These are phyloP conservation scores for Cladosporium sp. DNA, from an alignment of 2,329 filamentous ascomycete species.

Conservation along the genomic window DNA sequence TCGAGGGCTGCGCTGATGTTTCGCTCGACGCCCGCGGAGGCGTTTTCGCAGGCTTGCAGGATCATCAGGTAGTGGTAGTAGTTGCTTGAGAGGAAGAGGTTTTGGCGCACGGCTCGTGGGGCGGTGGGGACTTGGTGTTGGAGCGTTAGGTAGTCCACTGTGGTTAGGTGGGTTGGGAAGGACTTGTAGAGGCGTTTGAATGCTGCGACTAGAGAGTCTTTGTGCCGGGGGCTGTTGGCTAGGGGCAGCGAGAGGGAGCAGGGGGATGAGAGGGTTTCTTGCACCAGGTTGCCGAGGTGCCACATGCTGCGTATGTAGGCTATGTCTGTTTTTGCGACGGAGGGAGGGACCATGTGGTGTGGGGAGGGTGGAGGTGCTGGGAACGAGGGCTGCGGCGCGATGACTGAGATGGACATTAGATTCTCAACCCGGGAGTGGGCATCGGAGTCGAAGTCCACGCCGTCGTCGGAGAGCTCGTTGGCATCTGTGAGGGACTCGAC, in stretches of 20 bases:
- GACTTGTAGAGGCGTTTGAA: slow-evolving; percentile 69
- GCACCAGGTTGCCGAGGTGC: slow-evolving; percentile 73
- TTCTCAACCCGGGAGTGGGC: slow-evolving; percentile 41
- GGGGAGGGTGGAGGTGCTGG: slow-evolving; percentile 30
- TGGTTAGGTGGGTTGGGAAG: slow-evolving; percentile 67
- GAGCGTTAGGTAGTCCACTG: slow-evolving; percentile 60
- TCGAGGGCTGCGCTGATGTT: slow-evolving; percentile 69
- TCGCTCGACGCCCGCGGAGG: slow-evolving; percentile 45
- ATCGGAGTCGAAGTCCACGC: slow-evolving; percentile 56
- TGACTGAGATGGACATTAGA: slow-evolving; percentile 49
- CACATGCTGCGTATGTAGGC: slow-evolving; percentile 70
- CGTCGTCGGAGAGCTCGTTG: slow-evolving; percentile 45
- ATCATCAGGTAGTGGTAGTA: slow-evolving; percentile 82
- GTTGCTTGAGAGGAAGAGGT: slow-evolving; percentile 73
- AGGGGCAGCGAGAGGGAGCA: slow-evolving; percentile 70
- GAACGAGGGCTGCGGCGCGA: slow-evolving; percentile 37
- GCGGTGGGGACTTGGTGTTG: slow-evolving; percentile 54
- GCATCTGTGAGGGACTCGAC: slow-evolving; percentile 71
- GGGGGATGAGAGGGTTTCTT: slow-evolving; percentile 71
- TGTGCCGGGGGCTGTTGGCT: slow-evolving; percentile 63
- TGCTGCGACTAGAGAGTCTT: slow-evolving; percentile 64
- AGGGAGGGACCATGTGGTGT: slow-evolving; percentile 31
- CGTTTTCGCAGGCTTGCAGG: slow-evolving; percentile 66
- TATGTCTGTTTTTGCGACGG: slow-evolving; percentile 31
- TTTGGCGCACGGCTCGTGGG: slow-evolving; percentile 67